These are phyloP conservation scores for Blattamonas nauphoetae DNA, from an alignment of 78 protist species.

Conservation along the genomic window DNA sequence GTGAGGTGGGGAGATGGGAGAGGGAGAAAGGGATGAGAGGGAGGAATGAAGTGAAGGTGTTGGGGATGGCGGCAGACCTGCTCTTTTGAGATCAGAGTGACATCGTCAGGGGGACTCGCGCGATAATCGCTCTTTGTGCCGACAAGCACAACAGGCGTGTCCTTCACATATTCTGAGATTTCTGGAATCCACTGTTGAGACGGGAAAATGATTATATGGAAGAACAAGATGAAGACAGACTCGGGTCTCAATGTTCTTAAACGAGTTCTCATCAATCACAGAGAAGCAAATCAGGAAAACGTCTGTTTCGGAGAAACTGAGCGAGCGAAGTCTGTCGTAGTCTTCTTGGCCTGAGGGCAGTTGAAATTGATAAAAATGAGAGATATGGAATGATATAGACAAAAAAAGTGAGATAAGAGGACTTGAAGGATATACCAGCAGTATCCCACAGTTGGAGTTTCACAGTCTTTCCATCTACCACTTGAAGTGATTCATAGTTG, in stretches of 20 bases:
- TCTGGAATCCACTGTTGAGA: not conserved
- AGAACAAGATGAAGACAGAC: not conserved
- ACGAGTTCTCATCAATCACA: not conserved
- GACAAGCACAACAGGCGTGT: not conserved
- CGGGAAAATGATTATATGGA: not conserved
- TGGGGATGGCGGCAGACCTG: not conserved
- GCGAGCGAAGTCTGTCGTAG: constrained; percentile 42
- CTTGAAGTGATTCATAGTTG: constrained; percentile 12
- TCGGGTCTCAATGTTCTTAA: not conserved
- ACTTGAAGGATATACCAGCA: too few relatives aligned
- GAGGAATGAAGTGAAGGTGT: not conserved
- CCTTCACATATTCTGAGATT: not conserved
- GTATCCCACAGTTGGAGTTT: constrained; percentile 5
- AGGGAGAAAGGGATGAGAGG: not conserved
- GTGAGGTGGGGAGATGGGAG: too few relatives aligned
- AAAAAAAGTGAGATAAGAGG: not conserved
- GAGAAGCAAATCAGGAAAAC: constrained; percentile 56
- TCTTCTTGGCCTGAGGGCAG: constrained; percentile 13
- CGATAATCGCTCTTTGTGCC: constrained; percentile 9
- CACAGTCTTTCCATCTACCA: constrained; percentile 1
- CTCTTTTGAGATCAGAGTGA: not conserved
- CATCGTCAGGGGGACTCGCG: not conserved
- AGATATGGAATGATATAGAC: not conserved
- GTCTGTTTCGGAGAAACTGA: constrained; percentile 59
- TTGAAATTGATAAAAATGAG: not conserved